Evolutionary conservation across 2,329 filamentous ascomycete species (phyloP), one percentile per base, ranked within the genome.

Genomic region (Stachybotrys chartarum): DNA sequence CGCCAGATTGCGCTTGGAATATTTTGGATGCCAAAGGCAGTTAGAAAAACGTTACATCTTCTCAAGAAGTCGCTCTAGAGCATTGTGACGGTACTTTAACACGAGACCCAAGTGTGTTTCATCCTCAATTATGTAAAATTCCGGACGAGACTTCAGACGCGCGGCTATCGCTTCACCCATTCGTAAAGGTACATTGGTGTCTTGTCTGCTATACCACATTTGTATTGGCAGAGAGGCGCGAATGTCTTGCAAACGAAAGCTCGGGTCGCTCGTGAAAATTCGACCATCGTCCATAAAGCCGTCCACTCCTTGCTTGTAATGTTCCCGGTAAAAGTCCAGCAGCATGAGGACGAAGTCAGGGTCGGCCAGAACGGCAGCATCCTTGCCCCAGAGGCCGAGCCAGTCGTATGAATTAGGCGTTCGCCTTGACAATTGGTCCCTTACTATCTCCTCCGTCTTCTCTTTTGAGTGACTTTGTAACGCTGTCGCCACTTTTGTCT

Each of bases 301-400:
- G 17, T 54, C 52, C 24, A 48, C 52, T 46, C 52, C 52, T 35
- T 54, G 52, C 44, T 47, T 54, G 18, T 54, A 54, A 54, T 54
- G 52, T 30, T 54, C 52, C 17, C 24, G 52, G 47, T 54, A 54
- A 46, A 44, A 54, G 39, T 42, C 30, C n/a, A 54, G 31, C 46
- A 50, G n/a, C 53, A 17, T 44, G 14, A 24, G 39, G 53, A 50
- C n/a, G 42, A 50, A 50, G 3, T 42, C 46, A 42, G 47, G 45
- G 17, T 54, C 35, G 1, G 18, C 48, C 14, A 48, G 52, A 31
- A 54, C 14, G 35, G 8, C 35, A 42, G 14, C 14, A 14, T 42
- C 35, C 35, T 42, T 42, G 35, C 35, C 14, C 3, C 2, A 10
- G 35, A 10, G 14, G 35, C 35, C 35, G 5, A 42, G 35, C 35